These are phyloP conservation scores for Chaetomiaceae sp. DNA, from an alignment of 2,329 filamentous ascomycete species.

Conservation along the genomic window DNA sequence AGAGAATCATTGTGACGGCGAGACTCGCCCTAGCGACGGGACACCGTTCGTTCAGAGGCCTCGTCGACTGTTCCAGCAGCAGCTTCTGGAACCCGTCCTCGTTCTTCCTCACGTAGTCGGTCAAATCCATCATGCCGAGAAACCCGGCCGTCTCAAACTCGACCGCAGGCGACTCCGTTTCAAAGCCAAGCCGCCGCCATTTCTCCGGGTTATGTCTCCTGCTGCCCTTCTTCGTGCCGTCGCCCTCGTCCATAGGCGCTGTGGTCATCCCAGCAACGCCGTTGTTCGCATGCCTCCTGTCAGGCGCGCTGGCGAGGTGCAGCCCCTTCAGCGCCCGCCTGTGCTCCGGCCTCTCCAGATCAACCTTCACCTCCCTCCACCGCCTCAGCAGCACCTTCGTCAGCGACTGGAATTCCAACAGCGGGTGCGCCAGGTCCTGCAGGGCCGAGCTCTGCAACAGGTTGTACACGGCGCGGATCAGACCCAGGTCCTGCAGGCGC, in stretches of 20 bases:
- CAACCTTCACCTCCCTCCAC: constrained; percentile 80
- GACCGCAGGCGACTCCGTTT: constrained; percentile 75
- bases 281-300: constrained; percentile 42
- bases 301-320: constrained; percentile 73
- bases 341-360: constrained; percentile 83
- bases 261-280: constrained; percentile 28
- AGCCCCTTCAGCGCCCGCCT: constrained; percentile 78
- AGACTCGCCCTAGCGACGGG: constrained; percentile 83
- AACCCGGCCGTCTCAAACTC: constrained; percentile 87
- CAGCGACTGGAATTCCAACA: constrained; percentile 87
- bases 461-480: constrained; percentile 85
- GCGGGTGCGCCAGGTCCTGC: constrained; percentile 81
- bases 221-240: constrained; percentile 52
- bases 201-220: constrained; percentile 79
- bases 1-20: constrained; percentile 79
- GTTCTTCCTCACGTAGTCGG: constrained; percentile 86
- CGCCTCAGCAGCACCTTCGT: constrained; percentile 82
- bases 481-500: constrained; percentile 80
- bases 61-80: constrained; percentile 78
- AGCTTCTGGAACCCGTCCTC: constrained; percentile 91
- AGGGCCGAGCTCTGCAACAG: constrained; percentile 92
- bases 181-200: constrained; percentile 88
- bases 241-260: constrained; percentile 27
- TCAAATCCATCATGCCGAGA: constrained; percentile 94
- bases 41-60: constrained; percentile 65